Base-by-base conservation (phyloP, 192 early-diverging fungal species). In the Umbelopsis isabellina region DNA sequence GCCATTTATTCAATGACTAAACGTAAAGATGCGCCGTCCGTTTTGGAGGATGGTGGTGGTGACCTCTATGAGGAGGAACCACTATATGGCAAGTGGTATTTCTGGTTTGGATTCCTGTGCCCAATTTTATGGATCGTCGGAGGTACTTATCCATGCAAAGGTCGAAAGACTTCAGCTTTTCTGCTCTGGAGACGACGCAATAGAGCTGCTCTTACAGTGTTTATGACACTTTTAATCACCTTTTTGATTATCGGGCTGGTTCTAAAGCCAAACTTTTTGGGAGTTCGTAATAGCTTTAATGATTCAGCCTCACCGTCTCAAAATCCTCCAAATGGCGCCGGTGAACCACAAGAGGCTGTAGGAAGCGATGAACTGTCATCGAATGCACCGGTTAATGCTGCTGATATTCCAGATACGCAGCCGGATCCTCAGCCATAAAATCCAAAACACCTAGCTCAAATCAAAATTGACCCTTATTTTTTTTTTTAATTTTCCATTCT, bases 181-280 rank as follows among this genome's bases (percentile, higher is more conserved):
- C 55, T 61, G 27, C 27, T 30, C 0, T 61, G 55, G 55, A 33
- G 55, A 35, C 10, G 55, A 30, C 21, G 55, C 27, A 61, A 61
- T 18, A 13, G 55, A 16, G 55, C 30, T 37, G 55, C 55, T 16
- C 33, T 61, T 18, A 61, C 55, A 1, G 55, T 61, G 27, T 61
- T 61, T 61, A 35, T 61, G 55, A 61, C 55, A 4, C 18, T 61
- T 0, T 61, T 61, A 30, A 25, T 61, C 2, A 35, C 33, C 33
- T 11, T 61, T 4, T 30, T 61, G 11, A 61, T 61, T 3, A 30
- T 61, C 18, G 55, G 55, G 1, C 55, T 61, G 6, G 18, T 61
- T 25, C 27, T 61, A 25, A 61, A 61, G 55, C 55, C 55, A 61
- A 30, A 61, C 30, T 30, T 61, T n/a, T 35, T 61, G 25, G 55